Base-by-base conservation (phyloP, 257 asterid genomes). In the Solanum sejunctum region DNA sequence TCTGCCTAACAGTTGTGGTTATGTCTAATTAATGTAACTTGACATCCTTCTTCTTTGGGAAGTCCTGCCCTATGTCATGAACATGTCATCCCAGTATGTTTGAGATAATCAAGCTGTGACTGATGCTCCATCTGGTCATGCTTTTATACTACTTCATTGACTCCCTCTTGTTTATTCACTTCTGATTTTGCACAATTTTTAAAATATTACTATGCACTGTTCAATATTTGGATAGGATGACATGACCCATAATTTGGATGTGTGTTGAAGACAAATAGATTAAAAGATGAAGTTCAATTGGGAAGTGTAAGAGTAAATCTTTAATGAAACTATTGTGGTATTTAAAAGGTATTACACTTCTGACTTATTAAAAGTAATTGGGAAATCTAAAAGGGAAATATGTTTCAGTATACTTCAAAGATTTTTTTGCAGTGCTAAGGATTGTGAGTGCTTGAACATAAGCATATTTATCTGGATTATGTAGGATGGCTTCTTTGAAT, bases 401-500 rank as follows among this genome's bases (percentile, higher is more conserved):
- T 43, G 8, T 45, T 72, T 21, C 57, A 45, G 28, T 72, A 11
- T 20, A n/a, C 80, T 71, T 66, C n/a, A 20, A 71, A 43, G 80
- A 43, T 6, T 20, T 45, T 41, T n/a, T 45, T 72, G 20, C 57
- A 45, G 13, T 20, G 36, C 57, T 72, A 20, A 43, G 57, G 43
- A 11, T 43, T 71, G 66, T 18, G 57, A 67, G 58, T 60, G 61
- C 51, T 84, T 64, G 67, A 73, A 57, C 70, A 77, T 56, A 45
- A 41, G 49, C 87, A 28, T 72, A 60, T 85, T 21, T 87, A 28
- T 23, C 61, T 84, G 73, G 85, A 85, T 85, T 89, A 51, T 78
- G 82, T 89, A 96, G 99, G 89, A 81, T 87, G 97, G 94, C 82
- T 96, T 96, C 93, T 96, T 57, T 64, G 90, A 95, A 84, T 96